These are phyloP conservation scores for Heteromeles arbutifolia DNA, from an alignment of 306 rosid species.

Conservation along the genomic window DNA sequence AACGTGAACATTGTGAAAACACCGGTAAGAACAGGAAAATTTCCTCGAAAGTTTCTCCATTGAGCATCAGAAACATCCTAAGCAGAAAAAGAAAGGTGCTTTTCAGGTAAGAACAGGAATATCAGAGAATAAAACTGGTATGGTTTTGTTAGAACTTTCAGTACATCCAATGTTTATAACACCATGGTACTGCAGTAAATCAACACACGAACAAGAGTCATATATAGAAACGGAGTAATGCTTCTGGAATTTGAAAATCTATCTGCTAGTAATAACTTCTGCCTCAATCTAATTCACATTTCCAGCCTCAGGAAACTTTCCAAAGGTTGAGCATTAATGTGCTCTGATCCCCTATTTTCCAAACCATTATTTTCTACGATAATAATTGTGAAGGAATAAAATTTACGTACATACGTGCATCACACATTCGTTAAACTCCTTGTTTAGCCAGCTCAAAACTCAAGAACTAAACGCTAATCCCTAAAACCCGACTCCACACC, in stretches of 20 bases:
- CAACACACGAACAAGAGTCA: not conserved
- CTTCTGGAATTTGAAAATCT: not conserved
- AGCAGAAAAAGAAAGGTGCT: constrained; percentile 8
- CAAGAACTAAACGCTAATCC: not conserved
- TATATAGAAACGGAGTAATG: not conserved
- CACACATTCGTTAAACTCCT: not conserved
- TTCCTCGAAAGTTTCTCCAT: constrained; percentile 85
- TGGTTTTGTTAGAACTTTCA: not conserved
- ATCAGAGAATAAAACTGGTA: not conserved
- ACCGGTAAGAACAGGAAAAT: constrained; percentile 60
- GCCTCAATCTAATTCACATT: not conserved
- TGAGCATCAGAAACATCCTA: constrained; percentile 94
- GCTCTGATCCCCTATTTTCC: not conserved
- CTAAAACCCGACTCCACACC: not conserved
- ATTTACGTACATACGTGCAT: not conserved
- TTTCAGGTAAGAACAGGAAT: not conserved
- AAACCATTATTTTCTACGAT: not conserved
- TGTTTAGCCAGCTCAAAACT: not conserved
- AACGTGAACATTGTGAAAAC: constrained; percentile 57
- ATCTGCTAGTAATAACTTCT: not conserved
- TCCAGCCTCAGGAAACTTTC: not conserved
- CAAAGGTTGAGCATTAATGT: not conserved
- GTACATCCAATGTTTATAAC: not conserved
- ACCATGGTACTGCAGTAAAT: no score
- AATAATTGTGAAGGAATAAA: not conserved